Evolutionary conservation across 257 asterid genomes (phyloP), one percentile per base, ranked within the genome.

Genomic region (Nicotiana knightiana): DNA sequence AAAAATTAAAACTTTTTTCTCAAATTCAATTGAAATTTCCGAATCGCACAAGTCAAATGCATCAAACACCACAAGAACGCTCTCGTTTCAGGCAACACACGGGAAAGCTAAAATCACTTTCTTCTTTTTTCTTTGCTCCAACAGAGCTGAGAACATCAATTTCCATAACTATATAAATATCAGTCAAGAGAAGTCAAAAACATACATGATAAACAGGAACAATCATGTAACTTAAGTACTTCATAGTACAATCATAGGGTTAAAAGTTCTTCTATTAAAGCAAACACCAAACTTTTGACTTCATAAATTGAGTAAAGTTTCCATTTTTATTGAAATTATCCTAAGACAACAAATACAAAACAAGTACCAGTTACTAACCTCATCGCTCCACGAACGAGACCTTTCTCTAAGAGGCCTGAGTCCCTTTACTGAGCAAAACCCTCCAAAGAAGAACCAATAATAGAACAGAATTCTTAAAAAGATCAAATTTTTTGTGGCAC

Each of bases 341-440:
- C 65, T 61, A 75, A 15, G 17, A 62, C 3, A 61, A 62, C 65
- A 80, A 21, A 66, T n/a, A n/a, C 54, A 33, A 58, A 82, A 62
- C 63, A 15, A 51, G 12, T 4, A 16, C 46, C 8, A 75, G 37
- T 51, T 51, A 28, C 93, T 85, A 85, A 94, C 99, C 98, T 96
- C 98, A 83, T 96, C 99, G 51, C 98, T 94, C 99, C 98, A 96
- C 6, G 98, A 88, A 81, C 88, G 91, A 71, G 88, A 82, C 87
- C 91, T 88, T 89, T 96, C 95, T 87, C 97, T 90, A 58, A 96
- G 87, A 78, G 99, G 99, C 81, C 99, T 93, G 39, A 96, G 86
- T 43, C 93, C 91, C 81, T 85, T 82, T 32, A 88, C 98, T 7
- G 96, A 93, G 80, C 78, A 83, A 62, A 80, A 77, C 84, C 83